These are phyloP conservation scores for Russula ochroleuca DNA, from an alignment of 768 basidiomycete species.

Conservation along the genomic window DNA sequence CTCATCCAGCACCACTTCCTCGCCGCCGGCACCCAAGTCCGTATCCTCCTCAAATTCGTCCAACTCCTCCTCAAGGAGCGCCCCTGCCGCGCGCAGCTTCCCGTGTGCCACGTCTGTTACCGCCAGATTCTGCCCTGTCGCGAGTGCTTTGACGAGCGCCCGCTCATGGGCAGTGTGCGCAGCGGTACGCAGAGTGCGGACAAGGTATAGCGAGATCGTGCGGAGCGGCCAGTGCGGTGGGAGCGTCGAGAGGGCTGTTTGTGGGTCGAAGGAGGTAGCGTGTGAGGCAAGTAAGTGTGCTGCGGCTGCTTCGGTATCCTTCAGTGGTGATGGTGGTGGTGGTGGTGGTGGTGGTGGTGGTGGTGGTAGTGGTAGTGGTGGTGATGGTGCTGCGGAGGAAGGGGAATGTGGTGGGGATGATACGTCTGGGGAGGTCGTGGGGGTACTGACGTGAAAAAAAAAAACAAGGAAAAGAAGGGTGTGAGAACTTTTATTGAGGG, in stretches of 20 bases:
- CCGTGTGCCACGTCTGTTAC: constrained; percentile 31
- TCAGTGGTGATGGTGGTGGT: not conserved
- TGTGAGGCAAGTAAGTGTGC: constrained; percentile 53
- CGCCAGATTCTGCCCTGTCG: constrained; percentile 74
- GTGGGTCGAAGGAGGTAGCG: constrained; percentile 73
- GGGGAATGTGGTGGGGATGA: not conserved
- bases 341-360: not conserved
- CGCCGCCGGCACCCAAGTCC: not conserved
- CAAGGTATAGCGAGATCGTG: constrained; percentile 39
- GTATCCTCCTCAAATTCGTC: not conserved
- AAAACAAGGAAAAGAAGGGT: not conserved
- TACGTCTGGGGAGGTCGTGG: not conserved
- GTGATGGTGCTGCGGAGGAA: not conserved
- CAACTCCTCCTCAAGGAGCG: constrained; percentile 15
- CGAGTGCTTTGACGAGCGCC: constrained; percentile 72
- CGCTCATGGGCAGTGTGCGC: constrained; percentile 62
- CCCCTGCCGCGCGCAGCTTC: constrained; percentile 13
- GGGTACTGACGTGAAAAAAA: not conserved
- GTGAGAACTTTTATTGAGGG: not conserved
- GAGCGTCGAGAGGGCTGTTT: constrained; percentile 69
- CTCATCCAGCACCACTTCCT: constrained; percentile 17
- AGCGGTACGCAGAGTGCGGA: constrained; percentile 6
- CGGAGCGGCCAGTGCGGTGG: constrained; percentile 73
- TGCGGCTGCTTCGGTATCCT: not conserved
- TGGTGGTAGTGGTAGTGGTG: not conserved